A percentile compares a stretch with the other conserved stretches of the same genome.
Evolutionary conservation across 176 grass and related monocot species (phyloP).

Genomic region (Ananas comosus): DNA sequence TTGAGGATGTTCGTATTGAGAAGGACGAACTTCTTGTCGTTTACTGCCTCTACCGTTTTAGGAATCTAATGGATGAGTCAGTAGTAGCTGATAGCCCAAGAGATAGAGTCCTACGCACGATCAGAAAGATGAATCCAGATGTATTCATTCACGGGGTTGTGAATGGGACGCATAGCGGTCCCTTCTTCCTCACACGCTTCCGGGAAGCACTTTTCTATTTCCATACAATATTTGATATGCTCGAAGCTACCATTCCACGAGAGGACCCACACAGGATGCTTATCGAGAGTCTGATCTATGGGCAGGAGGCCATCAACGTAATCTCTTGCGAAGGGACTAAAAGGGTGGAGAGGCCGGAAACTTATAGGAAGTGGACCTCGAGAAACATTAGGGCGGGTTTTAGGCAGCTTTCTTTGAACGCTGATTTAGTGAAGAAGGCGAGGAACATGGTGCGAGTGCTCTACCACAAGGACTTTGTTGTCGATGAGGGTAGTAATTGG

Average conservation of each 20-base stretch:
- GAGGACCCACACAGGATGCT: slow-evolving; percentile 20
- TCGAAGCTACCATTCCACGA: slow-evolving; percentile 27
- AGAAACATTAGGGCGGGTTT: slow-evolving; percentile 24
- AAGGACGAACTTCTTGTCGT: slow-evolving; percentile 32
- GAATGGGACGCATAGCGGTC: slow-evolving; percentile 22
- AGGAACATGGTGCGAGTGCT: slow-evolving; percentile 9
- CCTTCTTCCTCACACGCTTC: slow-evolving; percentile 41
- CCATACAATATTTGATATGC: slow-evolving; percentile 20
- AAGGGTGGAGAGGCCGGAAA: slow-evolving; percentile 38
- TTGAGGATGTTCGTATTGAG: slow-evolving; percentile 18
- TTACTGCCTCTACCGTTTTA: slow-evolving; percentile 1
- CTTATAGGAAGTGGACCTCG: slow-evolving; percentile 40
- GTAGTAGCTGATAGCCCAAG: slow-evolving; percentile 3
- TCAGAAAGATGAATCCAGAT: slow-evolving; percentile 25
- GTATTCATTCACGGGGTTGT: slow-evolving; percentile 17
- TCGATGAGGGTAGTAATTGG: slow-evolving; percentile 32
- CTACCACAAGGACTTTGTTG: slow-evolving; percentile 32
- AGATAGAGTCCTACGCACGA: slow-evolving; percentile 20
- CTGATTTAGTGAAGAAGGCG: not conserved
- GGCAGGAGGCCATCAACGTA: slow-evolving; percentile 15
- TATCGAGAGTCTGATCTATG: slow-evolving; percentile 26
- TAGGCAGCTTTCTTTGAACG: slow-evolving; percentile 17
- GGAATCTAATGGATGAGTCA: slow-evolving; percentile 24
- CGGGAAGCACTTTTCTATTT: slow-evolving; percentile 29
- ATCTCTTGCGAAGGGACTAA: slow-evolving; percentile 42